Evolutionary conservation across 2,329 filamentous ascomycete genomes (phyloP).

Genomic region (Coleophoma crateriformis): DNA sequence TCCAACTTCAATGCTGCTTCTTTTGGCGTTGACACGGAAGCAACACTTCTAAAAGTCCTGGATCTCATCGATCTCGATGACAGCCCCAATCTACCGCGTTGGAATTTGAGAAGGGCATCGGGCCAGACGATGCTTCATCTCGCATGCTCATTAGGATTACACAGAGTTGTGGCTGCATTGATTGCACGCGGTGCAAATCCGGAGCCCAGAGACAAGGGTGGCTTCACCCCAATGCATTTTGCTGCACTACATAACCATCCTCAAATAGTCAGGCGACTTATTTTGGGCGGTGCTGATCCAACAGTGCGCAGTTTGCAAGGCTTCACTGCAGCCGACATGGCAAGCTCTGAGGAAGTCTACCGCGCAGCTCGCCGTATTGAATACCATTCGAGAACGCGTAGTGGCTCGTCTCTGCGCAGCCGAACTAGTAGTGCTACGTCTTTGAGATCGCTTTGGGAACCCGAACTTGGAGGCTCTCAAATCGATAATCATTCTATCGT

Average conservation of each 20-base stretch:
- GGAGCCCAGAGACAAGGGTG: conserved; percentile 69
- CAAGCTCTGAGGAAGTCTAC: conserved; percentile 58
- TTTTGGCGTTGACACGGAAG: conserved; percentile 27
- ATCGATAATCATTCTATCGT: conserved; percentile 30
- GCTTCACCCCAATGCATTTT: conserved; percentile 78
- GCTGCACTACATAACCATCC: conserved; percentile 71
- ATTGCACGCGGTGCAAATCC: conserved; percentile 73
- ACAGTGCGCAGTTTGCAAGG: conserved; percentile 64
- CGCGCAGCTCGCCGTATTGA: conserved; percentile 57
- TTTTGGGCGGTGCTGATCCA: conserved; percentile 68
- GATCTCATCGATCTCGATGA: conserved; percentile 76
- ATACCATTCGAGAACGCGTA: conserved; percentile 60
- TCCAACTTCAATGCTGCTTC: conserved; percentile 32
- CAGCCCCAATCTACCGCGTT: conserved; percentile 58
- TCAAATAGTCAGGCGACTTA: conserved; percentile 70
- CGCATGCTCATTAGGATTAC: conserved; percentile 68
- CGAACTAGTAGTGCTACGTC: conserved; percentile 63
- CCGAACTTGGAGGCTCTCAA: conserved; percentile 32
- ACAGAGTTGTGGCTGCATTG: conserved; percentile 70
- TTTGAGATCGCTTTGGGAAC: conserved; percentile 61
- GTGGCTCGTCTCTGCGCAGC: conserved; percentile 53
- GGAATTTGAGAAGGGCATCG: conserved; percentile 59
- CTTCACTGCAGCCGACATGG: conserved; percentile 66
- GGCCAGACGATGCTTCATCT: conserved; percentile 80
- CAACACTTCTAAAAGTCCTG: conserved; percentile 61